phyloP scores from a whole-genome alignment of 495 filamentous ascomycete species.

The Hyaloscypha hepaticicola region DNA sequence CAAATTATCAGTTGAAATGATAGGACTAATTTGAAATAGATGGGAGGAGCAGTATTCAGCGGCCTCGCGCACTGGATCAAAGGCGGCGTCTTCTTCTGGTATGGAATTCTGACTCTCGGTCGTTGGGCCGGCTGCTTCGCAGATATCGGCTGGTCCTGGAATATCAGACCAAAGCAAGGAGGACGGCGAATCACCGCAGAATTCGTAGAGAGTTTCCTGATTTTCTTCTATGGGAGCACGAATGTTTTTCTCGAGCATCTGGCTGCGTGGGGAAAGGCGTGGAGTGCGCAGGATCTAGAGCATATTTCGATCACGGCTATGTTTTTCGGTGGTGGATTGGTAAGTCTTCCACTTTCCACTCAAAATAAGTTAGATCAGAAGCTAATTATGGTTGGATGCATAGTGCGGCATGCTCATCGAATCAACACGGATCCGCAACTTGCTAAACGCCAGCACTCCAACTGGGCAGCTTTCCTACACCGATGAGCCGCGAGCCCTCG shows the following conservation, averaged over 20 bases:
- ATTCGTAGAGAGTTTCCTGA: conserved; percentile 83
- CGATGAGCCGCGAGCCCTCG: conserved; percentile 5
- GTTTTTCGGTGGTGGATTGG: conserved; percentile 92
- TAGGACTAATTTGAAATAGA: conserved; percentile 11
- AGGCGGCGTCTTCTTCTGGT: conserved; percentile 96
- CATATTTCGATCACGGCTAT: conserved; percentile 91
- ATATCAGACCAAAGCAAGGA: conserved; percentile 65
- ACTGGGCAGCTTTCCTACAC: conserved; percentile 36
- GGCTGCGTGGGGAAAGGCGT: conserved; percentile 63
- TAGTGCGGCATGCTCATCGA: conserved; percentile 93
- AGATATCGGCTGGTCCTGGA: conserved; percentile 96
- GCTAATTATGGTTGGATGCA: background rate
- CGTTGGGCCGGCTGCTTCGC: conserved; percentile 90
- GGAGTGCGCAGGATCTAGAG: conserved; percentile 80
- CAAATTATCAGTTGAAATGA: background rate
- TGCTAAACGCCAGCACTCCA: conserved; percentile 64
- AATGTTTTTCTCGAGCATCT: conserved; percentile 96
- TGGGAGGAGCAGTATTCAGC: conserved; percentile 61
- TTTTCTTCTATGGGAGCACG: conserved; percentile 82
- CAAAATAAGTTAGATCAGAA: background rate
- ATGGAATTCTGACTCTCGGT: conserved; percentile 83
- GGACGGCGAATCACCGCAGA: conserved; percentile 75
- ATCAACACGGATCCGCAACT: conserved; percentile 63
- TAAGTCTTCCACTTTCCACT: conserved; percentile 43
- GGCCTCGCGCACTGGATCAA: conserved; percentile 94